Evolutionary conservation across 2,329 filamentous ascomycete genomes (phyloP).

Genomic region (Drechslerella dactyloides): DNA sequence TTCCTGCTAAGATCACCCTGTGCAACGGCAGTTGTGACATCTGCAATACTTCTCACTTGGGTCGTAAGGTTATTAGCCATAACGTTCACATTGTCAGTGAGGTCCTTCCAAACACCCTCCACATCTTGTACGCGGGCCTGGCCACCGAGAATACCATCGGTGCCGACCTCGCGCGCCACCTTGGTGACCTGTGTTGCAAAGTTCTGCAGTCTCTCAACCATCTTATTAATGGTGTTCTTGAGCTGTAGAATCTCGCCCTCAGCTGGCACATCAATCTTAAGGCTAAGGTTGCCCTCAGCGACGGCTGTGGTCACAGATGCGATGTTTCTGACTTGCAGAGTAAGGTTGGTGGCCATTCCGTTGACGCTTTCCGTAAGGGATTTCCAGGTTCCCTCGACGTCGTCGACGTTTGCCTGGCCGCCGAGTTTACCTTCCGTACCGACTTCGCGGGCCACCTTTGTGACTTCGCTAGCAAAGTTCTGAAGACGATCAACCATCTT

Average conservation of each 20-base stretch:
- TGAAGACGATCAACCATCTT: conserved; percentile 98
- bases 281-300: conserved; percentile 88
- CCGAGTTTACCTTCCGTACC: conserved; percentile 93
- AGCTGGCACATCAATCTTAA: conserved; percentile 93
- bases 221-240: conserved; percentile 97
- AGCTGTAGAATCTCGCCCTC: conserved; percentile 92
- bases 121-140: conserved; percentile 87
- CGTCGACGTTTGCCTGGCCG: conserved; percentile 92
- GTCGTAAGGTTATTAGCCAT: conserved; percentile 88
- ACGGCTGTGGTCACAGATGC: conserved; percentile 96
- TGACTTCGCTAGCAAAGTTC: conserved; percentile 96
- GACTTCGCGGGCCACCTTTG: conserved; percentile 86
- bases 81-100: conserved; percentile 87
- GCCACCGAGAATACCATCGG: conserved; percentile 89
- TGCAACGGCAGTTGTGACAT: conserved; percentile 74
- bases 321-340: conserved; percentile 96
- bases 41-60: conserved; percentile 93
- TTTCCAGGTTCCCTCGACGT: conserved; percentile 96
- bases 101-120: conserved; percentile 95
- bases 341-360: conserved; percentile 97
- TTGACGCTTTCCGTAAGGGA: conserved; percentile 96
- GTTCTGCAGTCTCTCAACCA: conserved; percentile 97
- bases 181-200: conserved; percentile 96
- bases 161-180: conserved; percentile 92
- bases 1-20: conserved; percentile 95